Conservation (phyloP, 495 filamentous ascomycete genomes). For the Friedmanniomyces simplex region DNA sequence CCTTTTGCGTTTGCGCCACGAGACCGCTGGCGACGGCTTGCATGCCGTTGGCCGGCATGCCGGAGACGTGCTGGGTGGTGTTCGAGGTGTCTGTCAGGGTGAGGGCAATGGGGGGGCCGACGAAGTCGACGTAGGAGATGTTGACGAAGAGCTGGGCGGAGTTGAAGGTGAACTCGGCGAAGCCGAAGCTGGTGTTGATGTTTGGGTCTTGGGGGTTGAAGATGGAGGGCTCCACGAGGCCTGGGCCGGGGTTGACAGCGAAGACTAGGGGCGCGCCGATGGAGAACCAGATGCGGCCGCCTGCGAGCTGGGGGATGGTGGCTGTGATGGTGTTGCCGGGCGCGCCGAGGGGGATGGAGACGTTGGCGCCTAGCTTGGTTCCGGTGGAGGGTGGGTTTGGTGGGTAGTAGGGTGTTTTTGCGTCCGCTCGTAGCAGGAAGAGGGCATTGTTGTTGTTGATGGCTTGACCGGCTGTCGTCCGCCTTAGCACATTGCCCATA, state of each 20-base stretch:
- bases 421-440: slow-evolving; percentile 16
- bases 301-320: slow-evolving; percentile 33
- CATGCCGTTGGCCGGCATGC: slow-evolving; percentile 30
- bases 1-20: slow-evolving; percentile 26
- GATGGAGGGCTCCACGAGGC: slow-evolving; percentile 36
- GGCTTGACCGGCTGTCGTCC: slow-evolving; percentile 13
- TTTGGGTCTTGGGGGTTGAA: slow-evolving; percentile 37
- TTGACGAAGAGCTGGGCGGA: slow-evolving; percentile 35
- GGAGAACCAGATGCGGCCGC: slow-evolving; percentile 37
- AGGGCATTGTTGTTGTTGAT: slow-evolving; percentile 21
- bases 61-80: slow-evolving; percentile 30
- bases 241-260: slow-evolving; percentile 26
- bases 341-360: slow-evolving; percentile 28
- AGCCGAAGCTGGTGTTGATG: slow-evolving; percentile 37
- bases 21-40: slow-evolving; percentile 34
- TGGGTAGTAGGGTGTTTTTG: slow-evolving; percentile 21
- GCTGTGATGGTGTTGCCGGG: slow-evolving; percentile 31
- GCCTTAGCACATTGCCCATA: not conserved
- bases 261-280: slow-evolving; percentile 32
- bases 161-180: slow-evolving; percentile 37
- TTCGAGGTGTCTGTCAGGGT: slow-evolving; percentile 25
- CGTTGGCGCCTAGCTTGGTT: slow-evolving; percentile 21
- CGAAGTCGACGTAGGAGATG: slow-evolving; percentile 42
- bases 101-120: slow-evolving; percentile 35
- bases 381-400: slow-evolving; percentile 15